Evolutionary conservation across 139 green algal species (phyloP).

Genomic region (Bryopsis sp.): DNA sequence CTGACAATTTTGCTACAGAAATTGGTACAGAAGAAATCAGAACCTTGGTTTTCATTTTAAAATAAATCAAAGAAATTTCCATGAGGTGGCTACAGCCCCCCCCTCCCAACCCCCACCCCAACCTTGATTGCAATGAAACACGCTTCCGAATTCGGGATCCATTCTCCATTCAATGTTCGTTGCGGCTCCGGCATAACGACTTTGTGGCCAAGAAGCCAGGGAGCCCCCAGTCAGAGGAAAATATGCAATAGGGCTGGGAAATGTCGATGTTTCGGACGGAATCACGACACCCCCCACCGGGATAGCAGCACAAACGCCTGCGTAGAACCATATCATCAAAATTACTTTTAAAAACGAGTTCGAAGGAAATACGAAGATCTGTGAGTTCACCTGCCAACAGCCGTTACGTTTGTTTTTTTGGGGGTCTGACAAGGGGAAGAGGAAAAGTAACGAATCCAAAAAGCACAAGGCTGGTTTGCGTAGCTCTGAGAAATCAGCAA

Average conservation of each 20-base stretch:
- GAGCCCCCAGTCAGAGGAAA: slow-evolving; percentile 1
- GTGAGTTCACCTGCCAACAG: background rate
- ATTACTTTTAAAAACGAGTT: background rate
- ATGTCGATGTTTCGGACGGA: background rate
- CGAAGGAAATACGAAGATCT: slow-evolving; percentile 2
- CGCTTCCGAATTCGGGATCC: slow-evolving; percentile 14
- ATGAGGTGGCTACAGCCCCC: background rate
- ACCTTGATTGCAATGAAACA: slow-evolving; percentile 7
- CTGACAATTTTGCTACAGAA: background rate
- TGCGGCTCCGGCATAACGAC: background rate
- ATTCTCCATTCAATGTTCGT: background rate
- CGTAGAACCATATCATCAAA: background rate
- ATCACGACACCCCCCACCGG: slow-evolving; percentile 5
- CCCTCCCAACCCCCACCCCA: background rate
- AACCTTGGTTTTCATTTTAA: background rate
- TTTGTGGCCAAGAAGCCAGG: background rate
- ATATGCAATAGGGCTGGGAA: background rate
- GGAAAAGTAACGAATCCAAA: background rate
- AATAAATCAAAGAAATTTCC: background rate
- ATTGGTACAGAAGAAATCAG: background rate
- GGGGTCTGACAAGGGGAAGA: background rate
- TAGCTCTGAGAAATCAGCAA: background rate
- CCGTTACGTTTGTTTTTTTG: background rate
- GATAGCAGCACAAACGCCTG: background rate
- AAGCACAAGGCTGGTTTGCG: background rate